Conservation (phyloP, 2,329 filamentous ascomycete genomes). For the Apiospora malaysiana region DNA sequence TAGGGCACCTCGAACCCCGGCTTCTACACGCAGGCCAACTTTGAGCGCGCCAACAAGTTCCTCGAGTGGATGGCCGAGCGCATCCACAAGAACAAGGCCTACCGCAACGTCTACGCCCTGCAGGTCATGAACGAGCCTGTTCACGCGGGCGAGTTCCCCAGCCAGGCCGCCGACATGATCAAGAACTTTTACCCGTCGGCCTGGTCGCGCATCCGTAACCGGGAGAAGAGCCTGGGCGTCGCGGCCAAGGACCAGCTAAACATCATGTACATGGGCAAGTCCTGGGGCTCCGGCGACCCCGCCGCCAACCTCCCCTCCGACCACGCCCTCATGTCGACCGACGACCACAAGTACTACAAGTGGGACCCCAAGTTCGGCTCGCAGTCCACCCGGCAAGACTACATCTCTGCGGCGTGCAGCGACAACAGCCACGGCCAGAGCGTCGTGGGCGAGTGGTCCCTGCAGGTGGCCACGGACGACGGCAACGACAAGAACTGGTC, state of each 20-base stretch:
- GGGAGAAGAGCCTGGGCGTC: conserved; percentile 48
- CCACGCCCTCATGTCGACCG: conserved; percentile 41
- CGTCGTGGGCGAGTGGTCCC: conserved; percentile 64
- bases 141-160: conserved; percentile 32
- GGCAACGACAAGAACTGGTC: conserved; percentile 51
- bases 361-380: conserved; percentile 46
- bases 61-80: conserved; percentile 54
- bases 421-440: conserved; percentile 50
- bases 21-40: conserved; percentile 57
- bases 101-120: conserved; percentile 57
- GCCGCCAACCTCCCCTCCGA: conserved; percentile 43
- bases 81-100: conserved; percentile 49
- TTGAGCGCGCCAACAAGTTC: conserved; percentile 54
- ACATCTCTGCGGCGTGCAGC: conserved; percentile 50
- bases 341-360: conserved; percentile 43
- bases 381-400: conserved; percentile 48
- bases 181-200: conserved; percentile 54
- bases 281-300: conserved; percentile 58
- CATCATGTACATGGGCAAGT: conserved; percentile 46
- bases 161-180: conserved; percentile 41
- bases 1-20: conserved; percentile 38
- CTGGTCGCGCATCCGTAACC: conserved; percentile 48
- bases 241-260: conserved; percentile 48
- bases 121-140: conserved; percentile 59
- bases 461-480: conserved; percentile 49